These are phyloP conservation scores for Stemphylium vesicarium DNA, from an alignment of 2,329 filamentous ascomycete genomes.

Conservation along the genomic window DNA sequence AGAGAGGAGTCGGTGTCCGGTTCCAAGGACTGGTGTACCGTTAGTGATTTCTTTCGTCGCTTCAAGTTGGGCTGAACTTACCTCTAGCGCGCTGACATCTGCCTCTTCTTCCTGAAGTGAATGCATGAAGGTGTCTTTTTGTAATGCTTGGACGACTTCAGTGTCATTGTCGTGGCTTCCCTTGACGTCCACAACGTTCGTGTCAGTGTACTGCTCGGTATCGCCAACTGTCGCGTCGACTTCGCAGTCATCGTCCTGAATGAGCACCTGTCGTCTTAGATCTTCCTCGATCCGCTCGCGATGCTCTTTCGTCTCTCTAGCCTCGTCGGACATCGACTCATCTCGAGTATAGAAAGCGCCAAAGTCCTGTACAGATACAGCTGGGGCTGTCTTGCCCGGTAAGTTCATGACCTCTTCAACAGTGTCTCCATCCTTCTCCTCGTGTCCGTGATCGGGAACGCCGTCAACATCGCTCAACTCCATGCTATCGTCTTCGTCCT, in stretches of 20 bases:
- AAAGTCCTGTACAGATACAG: not conserved
- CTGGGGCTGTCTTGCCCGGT: not conserved
- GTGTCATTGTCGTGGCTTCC: too few relatives aligned
- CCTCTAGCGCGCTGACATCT: too few relatives aligned
- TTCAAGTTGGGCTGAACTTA: too few relatives aligned
- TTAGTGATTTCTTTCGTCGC: not conserved
- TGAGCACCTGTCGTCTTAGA: not conserved
- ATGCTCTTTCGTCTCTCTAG: not conserved
- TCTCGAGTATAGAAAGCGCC: constrained; percentile 1
- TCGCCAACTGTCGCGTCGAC: too few relatives aligned
- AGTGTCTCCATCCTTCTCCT: not conserved
- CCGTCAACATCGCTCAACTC: constrained; percentile 17
- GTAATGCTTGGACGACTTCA: too few relatives aligned
- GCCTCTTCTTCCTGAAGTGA: too few relatives aligned
- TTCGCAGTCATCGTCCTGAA: not conserved
- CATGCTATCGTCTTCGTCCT: constrained; percentile 28
- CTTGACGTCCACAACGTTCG: too few relatives aligned
- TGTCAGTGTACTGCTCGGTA: too few relatives aligned
- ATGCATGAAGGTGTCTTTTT: too few relatives aligned
- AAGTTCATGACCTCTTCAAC: constrained; percentile 18
- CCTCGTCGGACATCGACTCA: not conserved
- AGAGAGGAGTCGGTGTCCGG: not conserved
- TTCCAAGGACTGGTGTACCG: not conserved
- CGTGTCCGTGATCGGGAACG: not conserved
- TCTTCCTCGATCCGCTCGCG: not conserved